Base-by-base conservation (phyloP, 805 yeast species). In the Yarrowia deformans region DNA sequence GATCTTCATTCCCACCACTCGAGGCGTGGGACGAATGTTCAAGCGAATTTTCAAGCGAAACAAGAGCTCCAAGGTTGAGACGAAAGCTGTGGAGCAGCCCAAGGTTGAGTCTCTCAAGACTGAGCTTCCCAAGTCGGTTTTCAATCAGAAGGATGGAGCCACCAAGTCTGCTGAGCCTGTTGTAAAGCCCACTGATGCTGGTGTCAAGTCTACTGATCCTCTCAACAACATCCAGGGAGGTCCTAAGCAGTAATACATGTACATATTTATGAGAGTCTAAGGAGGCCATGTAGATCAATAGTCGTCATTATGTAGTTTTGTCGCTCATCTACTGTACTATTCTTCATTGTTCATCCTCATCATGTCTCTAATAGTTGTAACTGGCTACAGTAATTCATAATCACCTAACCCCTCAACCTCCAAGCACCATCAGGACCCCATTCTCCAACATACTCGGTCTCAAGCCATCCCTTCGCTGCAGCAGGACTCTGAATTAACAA, bases 1-100 rank as follows among this genome's bases (percentile, higher is more conserved):
- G 72, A 75, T 84, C 56, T 81, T 86, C 1, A 76, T 83, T 55
- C 90, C 90, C 1, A 69, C 84, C 70, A 79, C 72, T 1, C 18
- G 70, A n/a, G 23, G 71, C n/a, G 16, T 75, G n/a, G 64, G 67
- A 7, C 34, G 72, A 13, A 14, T 68, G 37, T 35, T 56, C 23
- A 35, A 54, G 37, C 32, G 40, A 18, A 2, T 55, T 8, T 63
- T 69, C 18, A 42, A 29, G 16, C 37, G 71, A 29, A 68, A 61
- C 16, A 71, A 70, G 70, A 19, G 43, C 43, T 16, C 39, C 23
- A 35, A 48, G 43, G 52, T 37, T n/a, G 40, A 60, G 1, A 4
- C 18, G 0, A 54, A 52, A 43, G 6, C 61, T 9, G 37, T 19
- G 3, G 60, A 54, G 14, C 56, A 54, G 60, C 35, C 60, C 45